A percentile compares a stretch with the other conserved stretches of the same genome.
Conservation (phyloP, 2,329 filamentous ascomycete species). For the Aureobasidium sp. region DNA sequence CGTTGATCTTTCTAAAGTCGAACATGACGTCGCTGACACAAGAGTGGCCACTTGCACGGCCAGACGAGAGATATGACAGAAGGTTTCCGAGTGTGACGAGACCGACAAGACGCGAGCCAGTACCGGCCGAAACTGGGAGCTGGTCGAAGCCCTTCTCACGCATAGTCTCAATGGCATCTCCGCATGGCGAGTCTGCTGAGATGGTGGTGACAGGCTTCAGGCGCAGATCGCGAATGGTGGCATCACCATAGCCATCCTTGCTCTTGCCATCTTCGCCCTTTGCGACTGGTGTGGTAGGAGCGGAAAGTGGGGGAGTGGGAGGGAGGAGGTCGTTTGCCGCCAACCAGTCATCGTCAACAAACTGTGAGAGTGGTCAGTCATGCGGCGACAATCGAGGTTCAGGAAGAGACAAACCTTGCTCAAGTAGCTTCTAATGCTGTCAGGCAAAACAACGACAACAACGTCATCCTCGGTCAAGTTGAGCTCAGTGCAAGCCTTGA, state of each 20-base stretch:
- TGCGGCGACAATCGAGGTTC: neutral
- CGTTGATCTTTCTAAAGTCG: conserved; percentile 78
- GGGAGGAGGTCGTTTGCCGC: conserved; percentile 89
- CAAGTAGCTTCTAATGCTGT: conserved; percentile 95
- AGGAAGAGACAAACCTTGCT: conserved; percentile 57
- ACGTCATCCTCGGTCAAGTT: conserved; percentile 76
- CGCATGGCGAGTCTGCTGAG: conserved; percentile 61
- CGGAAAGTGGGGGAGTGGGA: conserved; percentile 44
- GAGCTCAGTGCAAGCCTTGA: conserved; percentile 69
- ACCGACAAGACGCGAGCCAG: conserved; percentile 66
- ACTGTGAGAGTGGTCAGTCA: conserved; percentile 39
- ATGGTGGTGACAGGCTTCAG: conserved; percentile 93
- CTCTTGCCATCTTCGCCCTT: conserved; percentile 32
- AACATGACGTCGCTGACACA: conserved; percentile 92
- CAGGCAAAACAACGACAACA: conserved; percentile 84
- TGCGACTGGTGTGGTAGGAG: conserved; percentile 24
- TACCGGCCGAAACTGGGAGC: conserved; percentile 70
- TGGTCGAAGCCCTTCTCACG: conserved; percentile 97
- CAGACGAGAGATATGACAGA: conserved; percentile 79
- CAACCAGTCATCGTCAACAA: conserved; percentile 98
- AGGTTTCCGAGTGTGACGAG: conserved; percentile 93
- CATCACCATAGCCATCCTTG: conserved; percentile 66
- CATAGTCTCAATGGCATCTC: conserved; percentile 94
- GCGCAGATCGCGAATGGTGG: conserved; percentile 74
- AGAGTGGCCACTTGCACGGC: conserved; percentile 66